Conservation (phyloP, 306 rosid genomes). For the Ceratonia siliqua region DNA sequence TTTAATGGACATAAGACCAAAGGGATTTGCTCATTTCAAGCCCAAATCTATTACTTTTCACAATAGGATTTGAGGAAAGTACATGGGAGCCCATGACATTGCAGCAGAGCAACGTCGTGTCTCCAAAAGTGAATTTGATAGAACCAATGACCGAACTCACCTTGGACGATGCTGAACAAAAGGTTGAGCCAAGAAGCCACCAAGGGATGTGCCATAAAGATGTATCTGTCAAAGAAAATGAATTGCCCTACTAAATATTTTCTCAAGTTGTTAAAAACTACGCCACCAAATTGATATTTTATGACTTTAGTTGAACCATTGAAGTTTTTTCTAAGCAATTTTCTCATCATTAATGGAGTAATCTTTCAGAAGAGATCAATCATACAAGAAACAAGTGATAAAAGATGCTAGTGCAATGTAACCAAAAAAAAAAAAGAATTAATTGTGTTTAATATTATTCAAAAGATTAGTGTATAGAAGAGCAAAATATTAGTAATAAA, state of each 20-base stretch:
- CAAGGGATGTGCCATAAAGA: constrained; percentile 92
- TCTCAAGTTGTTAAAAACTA: background rate
- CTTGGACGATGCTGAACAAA: constrained; percentile 95
- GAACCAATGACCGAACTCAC: constrained; percentile 78
- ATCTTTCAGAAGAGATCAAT: too few species aligned
- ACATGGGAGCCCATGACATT: constrained; percentile 96
- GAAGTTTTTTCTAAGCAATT: too few species aligned
- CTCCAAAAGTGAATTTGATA: constrained; percentile 82
- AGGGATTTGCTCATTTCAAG: constrained; percentile 9
- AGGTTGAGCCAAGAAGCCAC: constrained; percentile 92
- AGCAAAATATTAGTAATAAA: too few species aligned
- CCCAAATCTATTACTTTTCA: constrained; percentile 18
- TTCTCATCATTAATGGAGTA: too few species aligned
- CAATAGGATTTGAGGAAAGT: constrained; percentile 40
- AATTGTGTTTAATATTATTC: too few species aligned
- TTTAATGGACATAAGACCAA: constrained; percentile 14
- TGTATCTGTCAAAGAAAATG: constrained; percentile 66
- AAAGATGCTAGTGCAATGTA: too few species aligned
- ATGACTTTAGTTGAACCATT: too few species aligned
- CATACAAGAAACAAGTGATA: too few species aligned
- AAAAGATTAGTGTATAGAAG: too few species aligned
- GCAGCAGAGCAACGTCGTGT: constrained; percentile 79
- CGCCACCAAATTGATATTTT: constrained; percentile 22
- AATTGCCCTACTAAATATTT: constrained; percentile 24
- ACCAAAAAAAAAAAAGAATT: too few species aligned